Conservation (phyloP, 768 basidiomycete genomes). For the Lactifluus rugatus region DNA sequence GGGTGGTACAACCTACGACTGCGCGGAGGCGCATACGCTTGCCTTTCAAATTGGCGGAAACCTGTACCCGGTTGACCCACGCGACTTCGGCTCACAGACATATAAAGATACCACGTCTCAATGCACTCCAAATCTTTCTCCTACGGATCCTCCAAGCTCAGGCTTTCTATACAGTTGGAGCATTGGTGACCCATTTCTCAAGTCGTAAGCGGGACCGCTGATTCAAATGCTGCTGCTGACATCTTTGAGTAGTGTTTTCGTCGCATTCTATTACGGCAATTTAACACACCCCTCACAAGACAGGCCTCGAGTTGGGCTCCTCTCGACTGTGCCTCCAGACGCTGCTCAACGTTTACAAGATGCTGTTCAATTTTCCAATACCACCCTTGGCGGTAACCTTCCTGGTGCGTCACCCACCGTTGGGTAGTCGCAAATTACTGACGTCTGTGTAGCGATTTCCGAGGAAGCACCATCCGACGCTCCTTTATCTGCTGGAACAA, state of each 20-base stretch:
- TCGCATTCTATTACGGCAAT: conserved; percentile 66
- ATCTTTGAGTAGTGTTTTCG: conserved; percentile 39
- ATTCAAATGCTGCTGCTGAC: background rate
- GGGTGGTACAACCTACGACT: conserved; percentile 40
- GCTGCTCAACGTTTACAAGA: conserved; percentile 33
- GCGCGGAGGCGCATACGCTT: conserved; percentile 51
- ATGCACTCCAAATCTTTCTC: conserved; percentile 47
- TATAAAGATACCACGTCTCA: conserved; percentile 19
- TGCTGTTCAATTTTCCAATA: conserved; percentile 27
- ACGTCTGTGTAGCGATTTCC: conserved; percentile 29
- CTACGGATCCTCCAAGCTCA: conserved; percentile 53
- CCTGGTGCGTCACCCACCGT: conserved; percentile 20
- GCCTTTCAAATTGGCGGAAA: conserved; percentile 60
- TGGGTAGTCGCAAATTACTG: background rate
- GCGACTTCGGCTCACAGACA: conserved; percentile 50
- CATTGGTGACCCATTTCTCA: conserved; percentile 66
- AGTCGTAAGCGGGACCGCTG: conserved; percentile 39
- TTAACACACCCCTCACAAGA: conserved; percentile 57
- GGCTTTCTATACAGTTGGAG: conserved; percentile 70
- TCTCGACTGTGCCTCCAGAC: conserved; percentile 57
- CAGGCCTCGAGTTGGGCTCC: conserved; percentile 57
- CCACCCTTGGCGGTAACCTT: conserved; percentile 25
- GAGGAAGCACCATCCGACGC: conserved; percentile 34
- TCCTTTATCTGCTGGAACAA: conserved; percentile 17
- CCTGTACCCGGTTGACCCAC: conserved; percentile 64